Evolutionary conservation across 148 eudicot genomes (phyloP).

Genomic region (Spergularia bocconei): DNA sequence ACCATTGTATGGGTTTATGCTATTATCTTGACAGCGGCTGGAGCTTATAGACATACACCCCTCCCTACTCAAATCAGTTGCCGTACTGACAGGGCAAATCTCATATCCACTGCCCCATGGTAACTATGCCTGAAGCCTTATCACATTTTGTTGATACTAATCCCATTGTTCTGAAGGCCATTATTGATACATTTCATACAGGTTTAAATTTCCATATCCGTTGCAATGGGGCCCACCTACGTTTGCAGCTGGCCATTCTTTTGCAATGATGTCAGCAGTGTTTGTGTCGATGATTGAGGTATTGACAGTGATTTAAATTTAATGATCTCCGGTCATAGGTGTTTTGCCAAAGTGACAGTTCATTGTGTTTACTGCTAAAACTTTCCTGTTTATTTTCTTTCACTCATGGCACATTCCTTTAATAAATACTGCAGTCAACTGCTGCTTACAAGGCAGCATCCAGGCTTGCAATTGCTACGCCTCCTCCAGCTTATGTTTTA

Average conservation of each 20-base stretch:
- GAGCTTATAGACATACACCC: constrained; percentile 78
- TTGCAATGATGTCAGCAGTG: constrained; percentile 99
- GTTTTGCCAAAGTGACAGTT: not conserved
- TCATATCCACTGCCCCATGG: constrained; percentile 96
- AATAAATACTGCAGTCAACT: constrained; percentile 63
- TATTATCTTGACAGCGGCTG: constrained; percentile 83
- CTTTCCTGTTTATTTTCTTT: not conserved
- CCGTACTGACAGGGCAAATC: constrained; percentile 84
- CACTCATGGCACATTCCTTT: not conserved
- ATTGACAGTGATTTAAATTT: constrained; percentile 17
- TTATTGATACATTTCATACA: constrained; percentile 18
- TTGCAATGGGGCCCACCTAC: constrained; percentile 99
- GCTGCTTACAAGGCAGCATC: constrained; percentile 98
- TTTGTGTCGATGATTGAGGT: constrained; percentile 99
- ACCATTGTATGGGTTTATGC: constrained; percentile 83
- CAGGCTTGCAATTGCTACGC: constrained; percentile 97
- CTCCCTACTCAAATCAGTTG: constrained; percentile 65
- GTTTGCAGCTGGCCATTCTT: constrained; percentile 81
- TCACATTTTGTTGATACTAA: not conserved
- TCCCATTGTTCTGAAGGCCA: not conserved
- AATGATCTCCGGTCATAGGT: not conserved
- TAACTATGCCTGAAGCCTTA: constrained; percentile 22
- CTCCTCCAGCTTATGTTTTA: constrained; percentile 97
- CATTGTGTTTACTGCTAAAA: not conserved
- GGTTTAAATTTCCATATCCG: constrained; percentile 98